A percentile compares a stretch with the other conserved stretches of the same genome.
These are phyloP conservation scores for Wickerhamomyces bovis DNA, from an alignment of 805 yeast species.

Conservation along the genomic window DNA sequence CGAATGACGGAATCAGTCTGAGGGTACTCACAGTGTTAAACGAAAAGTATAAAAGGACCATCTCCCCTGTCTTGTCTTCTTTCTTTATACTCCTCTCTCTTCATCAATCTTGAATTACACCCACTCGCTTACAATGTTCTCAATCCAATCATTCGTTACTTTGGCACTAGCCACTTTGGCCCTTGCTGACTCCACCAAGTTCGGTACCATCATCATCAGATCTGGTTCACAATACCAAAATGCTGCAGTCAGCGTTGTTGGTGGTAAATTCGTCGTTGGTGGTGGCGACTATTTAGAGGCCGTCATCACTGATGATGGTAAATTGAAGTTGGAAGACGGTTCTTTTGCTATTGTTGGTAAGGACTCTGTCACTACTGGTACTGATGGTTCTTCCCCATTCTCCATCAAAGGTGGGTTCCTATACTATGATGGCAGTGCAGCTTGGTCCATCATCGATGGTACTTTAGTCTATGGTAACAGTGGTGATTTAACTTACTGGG, in stretches of 20 bases:
- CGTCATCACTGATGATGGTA: conserved; percentile 28
- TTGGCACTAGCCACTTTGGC: conserved; percentile 25
- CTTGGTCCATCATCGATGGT: conserved; percentile 32
- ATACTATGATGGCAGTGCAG: conserved; percentile 27
- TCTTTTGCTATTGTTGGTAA: conserved; percentile 25
- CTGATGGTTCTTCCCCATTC: conserved; percentile 33
- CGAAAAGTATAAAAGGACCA: not conserved
- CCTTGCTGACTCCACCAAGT: conserved; percentile 32
- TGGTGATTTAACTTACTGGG: conserved; percentile 13
- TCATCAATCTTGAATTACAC: not conserved
- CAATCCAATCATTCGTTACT: conserved; percentile 6
- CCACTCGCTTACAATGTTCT: conserved; percentile 19
- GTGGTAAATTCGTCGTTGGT: conserved; percentile 15
- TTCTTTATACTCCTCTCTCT: not conserved
- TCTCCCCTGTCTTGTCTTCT: not conserved
- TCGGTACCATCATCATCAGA: conserved; percentile 29
- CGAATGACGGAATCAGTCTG: not conserved
- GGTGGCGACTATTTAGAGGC: conserved; percentile 11
- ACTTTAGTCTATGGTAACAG: conserved; percentile 8
- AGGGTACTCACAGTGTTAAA: too few species aligned
- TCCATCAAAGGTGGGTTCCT: conserved; percentile 33
- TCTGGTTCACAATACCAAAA: conserved; percentile 33
- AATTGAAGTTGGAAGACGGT: conserved; percentile 25
- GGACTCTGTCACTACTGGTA: conserved; percentile 21
- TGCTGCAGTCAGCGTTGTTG: conserved; percentile 17